These are phyloP conservation scores for Tarenaya hassleriana DNA, from an alignment of 345 rosid genomes.

Conservation along the genomic window DNA sequence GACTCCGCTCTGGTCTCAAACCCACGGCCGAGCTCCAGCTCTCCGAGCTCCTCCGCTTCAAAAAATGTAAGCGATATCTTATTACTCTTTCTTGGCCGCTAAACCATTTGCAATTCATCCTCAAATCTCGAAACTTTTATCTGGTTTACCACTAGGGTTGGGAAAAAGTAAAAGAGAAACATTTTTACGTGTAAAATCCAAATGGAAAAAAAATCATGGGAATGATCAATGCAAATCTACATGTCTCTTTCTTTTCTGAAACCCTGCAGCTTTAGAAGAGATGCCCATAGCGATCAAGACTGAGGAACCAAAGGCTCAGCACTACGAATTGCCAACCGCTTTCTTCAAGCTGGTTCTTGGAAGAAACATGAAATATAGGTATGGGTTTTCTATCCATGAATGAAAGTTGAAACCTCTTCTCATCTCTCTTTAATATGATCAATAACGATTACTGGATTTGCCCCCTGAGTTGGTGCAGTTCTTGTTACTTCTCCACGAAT, in stretches of 20 bases:
- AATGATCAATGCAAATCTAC: neutral
- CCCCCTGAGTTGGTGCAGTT: conserved; percentile 31
- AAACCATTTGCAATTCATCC: too few species aligned
- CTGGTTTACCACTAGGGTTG: too few species aligned
- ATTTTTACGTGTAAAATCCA: too few species aligned
- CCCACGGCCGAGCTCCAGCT: conserved; percentile 56
- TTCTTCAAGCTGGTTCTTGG: conserved; percentile 86
- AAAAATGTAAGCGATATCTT: conserved; percentile 44
- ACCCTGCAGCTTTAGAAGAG: conserved; percentile 48
- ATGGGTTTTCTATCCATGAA: neutral
- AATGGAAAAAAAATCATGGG: too few species aligned
- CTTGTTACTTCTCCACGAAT: conserved; percentile 60
- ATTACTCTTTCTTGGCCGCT: neutral
- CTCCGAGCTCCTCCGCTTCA: conserved; percentile 56
- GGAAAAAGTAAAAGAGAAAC: too few species aligned
- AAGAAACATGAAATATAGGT: conserved; percentile 47
- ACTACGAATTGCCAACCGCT: conserved; percentile 78
- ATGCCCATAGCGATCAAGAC: conserved; percentile 79
- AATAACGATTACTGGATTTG: neutral
- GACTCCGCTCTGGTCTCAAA: conserved; percentile 66
- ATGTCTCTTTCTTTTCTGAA: neutral
- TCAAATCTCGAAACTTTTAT: neutral
- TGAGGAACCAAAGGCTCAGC: conserved; percentile 60
- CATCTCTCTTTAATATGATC: too few species aligned
- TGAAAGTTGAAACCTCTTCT: neutral